These are phyloP conservation scores for Xylaria digitata DNA, from an alignment of 2,329 filamentous ascomycete genomes.

Conservation along the genomic window DNA sequence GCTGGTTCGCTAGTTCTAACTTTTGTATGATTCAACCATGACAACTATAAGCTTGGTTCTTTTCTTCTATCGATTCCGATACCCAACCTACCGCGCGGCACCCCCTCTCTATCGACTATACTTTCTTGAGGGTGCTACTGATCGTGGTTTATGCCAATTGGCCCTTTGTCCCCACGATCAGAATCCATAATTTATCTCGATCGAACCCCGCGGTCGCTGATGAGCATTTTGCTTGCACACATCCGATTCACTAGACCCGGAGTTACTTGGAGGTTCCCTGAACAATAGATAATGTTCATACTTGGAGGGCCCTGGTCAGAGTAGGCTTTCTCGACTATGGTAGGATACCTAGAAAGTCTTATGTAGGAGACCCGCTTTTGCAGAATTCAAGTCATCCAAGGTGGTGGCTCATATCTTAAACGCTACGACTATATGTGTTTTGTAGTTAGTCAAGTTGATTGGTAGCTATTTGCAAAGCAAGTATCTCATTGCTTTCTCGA, in stretches of 20 bases:
- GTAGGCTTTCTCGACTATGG: slow-evolving; percentile 24
- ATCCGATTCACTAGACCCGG: slow-evolving; percentile 14
- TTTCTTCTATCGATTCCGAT: slow-evolving; percentile 26
- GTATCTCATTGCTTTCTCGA: slow-evolving; percentile 18
- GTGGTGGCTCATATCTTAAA: slow-evolving; percentile 16
- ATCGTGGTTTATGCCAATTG: slow-evolving; percentile 24
- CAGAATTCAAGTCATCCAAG: slow-evolving; percentile 10
- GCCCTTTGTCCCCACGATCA: slow-evolving; percentile 22
- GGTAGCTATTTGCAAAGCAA: slow-evolving; percentile 25
- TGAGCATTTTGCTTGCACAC: slow-evolving; percentile 20
- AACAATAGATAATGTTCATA: slow-evolving; percentile 20
- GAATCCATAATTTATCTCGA: slow-evolving; percentile 24
- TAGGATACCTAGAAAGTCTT: slow-evolving; percentile 22
- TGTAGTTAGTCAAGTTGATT: slow-evolving; percentile 25
- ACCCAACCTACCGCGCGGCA: slow-evolving; percentile 13
- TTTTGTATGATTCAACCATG: neutral
- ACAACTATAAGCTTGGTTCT: slow-evolving; percentile 9
- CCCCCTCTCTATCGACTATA: slow-evolving; percentile 1
- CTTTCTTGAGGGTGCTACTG: slow-evolving; percentile 16
- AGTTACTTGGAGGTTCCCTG: slow-evolving; percentile 14
- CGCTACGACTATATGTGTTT: slow-evolving; percentile 22
- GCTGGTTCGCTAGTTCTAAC: neutral
- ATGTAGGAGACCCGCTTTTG: slow-evolving; percentile 28
- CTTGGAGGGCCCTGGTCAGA: slow-evolving; percentile 9
- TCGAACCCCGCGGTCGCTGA: slow-evolving; percentile 13